Base-by-base conservation (phyloP, 352 stramenopile genomes). In the Phytophthora sp. region DNA sequence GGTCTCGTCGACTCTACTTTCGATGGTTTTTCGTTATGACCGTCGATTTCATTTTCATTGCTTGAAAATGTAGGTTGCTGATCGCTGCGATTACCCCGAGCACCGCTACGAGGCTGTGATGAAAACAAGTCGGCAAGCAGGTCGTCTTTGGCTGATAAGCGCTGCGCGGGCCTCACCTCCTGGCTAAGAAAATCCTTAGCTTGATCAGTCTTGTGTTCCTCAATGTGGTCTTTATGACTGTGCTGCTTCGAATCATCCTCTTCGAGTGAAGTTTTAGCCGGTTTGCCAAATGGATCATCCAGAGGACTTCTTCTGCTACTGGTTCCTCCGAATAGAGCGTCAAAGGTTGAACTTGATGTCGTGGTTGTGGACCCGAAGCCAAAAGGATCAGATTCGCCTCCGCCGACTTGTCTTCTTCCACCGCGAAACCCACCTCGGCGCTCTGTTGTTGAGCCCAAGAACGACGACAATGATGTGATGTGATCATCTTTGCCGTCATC, bases 71-170 rank as follows among this genome's bases (percentile, higher is more conserved):
- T 24, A 11, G 35, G 17, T 11, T 68, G 30, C 41, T 64, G 30
- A 24, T 56, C 50, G 20, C 32, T 37, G 3, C 48, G 43, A 27
- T 18, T 34, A 17, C 41, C 34, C 51, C 43, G 63, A 30, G 30
- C 5, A 62, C 30, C 51, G 35, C 20, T 44, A 4, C 21, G 30
- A 24, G 42, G 27, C 17, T 78, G 61, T 15, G 48, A 49, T 10
- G 72, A 39, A 24, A 81, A 77, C 28, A 81, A 57, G 61, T 79
- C 64, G 11, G 71, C 62, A 2, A 82, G 66, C 11, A 82, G 44
- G 62, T 80, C 70, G 21, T 76, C 70, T 55, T 82, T 85, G 7
- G 54, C 72, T 18, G 70, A 75, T 23, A 65, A 38, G 28, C 21
- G 26, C 3, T 54, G 28, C 15, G 8, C 39, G 23, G 15, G 46